Conservation (phyloP, 2,329 filamentous ascomycete genomes). For the Penicillium sp. region DNA sequence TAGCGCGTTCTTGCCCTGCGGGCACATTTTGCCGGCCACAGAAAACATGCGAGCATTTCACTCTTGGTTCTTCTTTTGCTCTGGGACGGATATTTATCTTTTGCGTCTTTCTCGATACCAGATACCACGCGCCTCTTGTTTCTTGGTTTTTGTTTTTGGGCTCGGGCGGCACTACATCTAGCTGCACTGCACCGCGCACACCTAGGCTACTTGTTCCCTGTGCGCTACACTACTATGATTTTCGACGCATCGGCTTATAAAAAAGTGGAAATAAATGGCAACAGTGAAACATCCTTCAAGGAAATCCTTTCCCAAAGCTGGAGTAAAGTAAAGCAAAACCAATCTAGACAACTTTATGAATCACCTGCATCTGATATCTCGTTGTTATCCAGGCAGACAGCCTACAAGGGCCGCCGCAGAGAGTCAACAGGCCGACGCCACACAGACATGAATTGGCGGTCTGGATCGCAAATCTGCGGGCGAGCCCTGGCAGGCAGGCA, state of each 20-base stretch:
- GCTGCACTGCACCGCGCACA: too few species aligned
- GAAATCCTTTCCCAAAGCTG: too few species aligned
- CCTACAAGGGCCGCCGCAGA: not conserved
- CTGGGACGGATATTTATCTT: slow-evolving; percentile 3
- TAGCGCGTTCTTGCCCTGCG: slow-evolving; percentile 13
- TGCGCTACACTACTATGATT: slow-evolving; percentile 20
- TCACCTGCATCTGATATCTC: too few species aligned
- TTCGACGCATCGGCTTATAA: too few species aligned
- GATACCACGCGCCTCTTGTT: slow-evolving; percentile 28
- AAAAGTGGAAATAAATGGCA: slow-evolving; percentile 13
- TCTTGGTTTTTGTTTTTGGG: slow-evolving; percentile 5
- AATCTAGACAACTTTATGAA: too few species aligned
- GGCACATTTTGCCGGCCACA: slow-evolving; percentile 9
- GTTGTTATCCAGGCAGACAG: too few species aligned
- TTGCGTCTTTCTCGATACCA: slow-evolving; percentile 26
- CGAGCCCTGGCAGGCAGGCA: too few species aligned
- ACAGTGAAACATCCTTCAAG: too few species aligned
- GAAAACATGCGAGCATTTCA: slow-evolving; percentile 19
- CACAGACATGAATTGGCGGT: slow-evolving; percentile 23
- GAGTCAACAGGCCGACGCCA: slow-evolving; percentile 13
- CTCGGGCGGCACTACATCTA: too few species aligned
- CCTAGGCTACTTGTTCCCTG: slow-evolving; percentile 16
- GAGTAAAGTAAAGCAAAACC: too few species aligned
- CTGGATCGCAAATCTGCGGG: too few species aligned
- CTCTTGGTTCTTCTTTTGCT: slow-evolving; percentile 11